Percentiles rank a stretch among this genome's conserved stretches.
Evolutionary conservation across 1,139 yeast genomes (phyloP).

Genomic region (Yamadazyma epiphylla): DNA sequence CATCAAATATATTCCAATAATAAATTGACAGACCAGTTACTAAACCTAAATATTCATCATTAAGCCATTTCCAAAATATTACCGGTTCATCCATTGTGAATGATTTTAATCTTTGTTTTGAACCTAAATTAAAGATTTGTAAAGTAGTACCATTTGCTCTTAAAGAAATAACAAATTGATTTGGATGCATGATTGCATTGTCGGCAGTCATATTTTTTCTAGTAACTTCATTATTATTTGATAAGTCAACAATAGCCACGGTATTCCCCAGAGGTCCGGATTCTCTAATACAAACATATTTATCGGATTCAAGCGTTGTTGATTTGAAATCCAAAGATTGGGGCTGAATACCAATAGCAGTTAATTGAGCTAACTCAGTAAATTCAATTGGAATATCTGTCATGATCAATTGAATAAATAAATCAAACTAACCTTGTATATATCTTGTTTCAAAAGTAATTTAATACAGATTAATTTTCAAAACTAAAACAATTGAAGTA

Average conservation of each 20-base stretch:
- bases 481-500: no score
- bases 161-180: conserved; percentile 80
- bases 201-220: conserved; percentile 97
- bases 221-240: conserved; percentile 66
- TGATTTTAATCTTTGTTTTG: conserved; percentile 87
- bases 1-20: conserved; percentile 84
- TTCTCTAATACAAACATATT: conserved; percentile 86
- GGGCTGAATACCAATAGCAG: conserved; percentile 79
- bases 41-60: conserved; percentile 69
- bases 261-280: conserved; percentile 70
- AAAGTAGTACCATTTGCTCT: conserved; percentile 95
- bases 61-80: conserved; percentile 94
- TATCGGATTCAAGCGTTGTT: conserved; percentile 91
- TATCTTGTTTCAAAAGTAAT: no score
- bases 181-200: conserved; percentile 95
- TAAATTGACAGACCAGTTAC: conserved; percentile 74
- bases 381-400: conserved; percentile 89
- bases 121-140: conserved; percentile 86
- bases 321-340: conserved; percentile 87
- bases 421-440: no score
- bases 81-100: conserved; percentile 86
- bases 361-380: conserved; percentile 88
- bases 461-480: no score
- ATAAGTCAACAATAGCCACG: conserved; percentile 87
- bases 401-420: no score